Evolutionary conservation across 192 early-diverging fungal species (phyloP), one percentile per base, ranked within the genome.

Genomic region (Phlyctochytrium bullatum): DNA sequence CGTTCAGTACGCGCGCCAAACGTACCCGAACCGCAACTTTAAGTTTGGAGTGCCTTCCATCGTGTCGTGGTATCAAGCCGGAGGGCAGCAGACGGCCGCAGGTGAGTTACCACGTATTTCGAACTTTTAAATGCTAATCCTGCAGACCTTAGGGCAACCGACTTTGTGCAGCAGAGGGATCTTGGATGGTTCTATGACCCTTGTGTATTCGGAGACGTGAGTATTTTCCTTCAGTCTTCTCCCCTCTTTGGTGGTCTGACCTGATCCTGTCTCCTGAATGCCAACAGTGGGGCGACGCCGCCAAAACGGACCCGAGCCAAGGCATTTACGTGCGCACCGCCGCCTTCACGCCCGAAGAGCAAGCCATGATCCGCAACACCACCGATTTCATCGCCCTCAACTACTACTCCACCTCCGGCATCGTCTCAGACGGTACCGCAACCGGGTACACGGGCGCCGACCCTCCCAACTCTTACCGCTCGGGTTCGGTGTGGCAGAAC

Each of bases 151-250:
- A 57, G 17, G 14, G 75, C 76, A 17, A 62, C 72, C 32, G 24
- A 51, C n/a, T n/a, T 24, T 20, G 28, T 47, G 16, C 30, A 33
- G 3, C 75, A 76, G 53, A 40, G 73, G 34, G 53, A 29, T 28
- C 36, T 78, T 62, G 64, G 57, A 20, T 78, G 76, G 76, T 78
- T 68, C 69, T 70, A 66, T 71, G 79, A 80, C 53, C 78, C 78
- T 25, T 70, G 57, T 56, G 53, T 77, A 1, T 24, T 51, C 23
- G 79, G 79, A 10, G 78, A 80, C 34, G 61, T 62, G 61, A 62
- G 61, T 34, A 17, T 36, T 35, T 65, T 34, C 35, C 36, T 2
- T 34, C n/a, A 32, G 14, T 20, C 33, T 12, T 61, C 6, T 14
- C 10, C 6, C 2, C 65, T 17, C 58, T 32, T 2, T 32, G 3